These are phyloP conservation scores for Colletotrichum chrysophilum DNA, from an alignment of 2,329 filamentous ascomycete species.

Conservation along the genomic window DNA sequence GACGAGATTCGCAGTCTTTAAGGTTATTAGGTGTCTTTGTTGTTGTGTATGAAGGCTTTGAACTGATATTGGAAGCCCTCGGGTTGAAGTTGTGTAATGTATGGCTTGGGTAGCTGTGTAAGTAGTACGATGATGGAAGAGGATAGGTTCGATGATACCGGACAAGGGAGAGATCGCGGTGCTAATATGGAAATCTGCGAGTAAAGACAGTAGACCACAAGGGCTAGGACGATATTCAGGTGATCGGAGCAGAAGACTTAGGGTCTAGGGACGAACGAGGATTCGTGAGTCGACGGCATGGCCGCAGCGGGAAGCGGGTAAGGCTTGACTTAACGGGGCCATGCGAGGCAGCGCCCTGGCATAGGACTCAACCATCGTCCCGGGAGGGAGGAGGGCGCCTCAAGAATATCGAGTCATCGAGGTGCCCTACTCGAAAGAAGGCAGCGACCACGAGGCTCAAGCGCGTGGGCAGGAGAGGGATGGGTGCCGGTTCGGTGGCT, in stretches of 20 bases:
- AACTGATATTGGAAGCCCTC: background rate
- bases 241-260: slow-evolving; percentile 24
- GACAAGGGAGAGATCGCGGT: background rate
- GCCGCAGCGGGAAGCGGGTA: slow-evolving; percentile 18
- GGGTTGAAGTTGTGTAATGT: background rate
- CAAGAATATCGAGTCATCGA: slow-evolving; percentile 4
- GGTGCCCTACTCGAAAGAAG: slow-evolving; percentile 1
- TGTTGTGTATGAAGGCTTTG: background rate
- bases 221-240: slow-evolving; percentile 12
- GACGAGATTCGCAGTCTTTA: background rate
- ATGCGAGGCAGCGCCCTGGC: background rate
- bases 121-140: background rate
- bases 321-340: slow-evolving; percentile 14
- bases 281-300: slow-evolving; percentile 7
- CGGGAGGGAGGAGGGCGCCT: background rate
- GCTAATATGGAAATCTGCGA: slow-evolving; percentile 13
- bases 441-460: slow-evolving; percentile 17
- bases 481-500: slow-evolving; percentile 14
- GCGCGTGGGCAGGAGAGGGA: slow-evolving; percentile 14
- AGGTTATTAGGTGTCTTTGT: background rate
- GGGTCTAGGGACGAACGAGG: slow-evolving; percentile 3
- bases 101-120: background rate
- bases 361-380: background rate
- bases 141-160: background rate
- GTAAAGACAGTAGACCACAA: slow-evolving; percentile 1